Evolutionary conservation across 441 rosid genomes (phyloP), one percentile per base, ranked within the genome.

Genomic region (Flueggea neowawraea): DNA sequence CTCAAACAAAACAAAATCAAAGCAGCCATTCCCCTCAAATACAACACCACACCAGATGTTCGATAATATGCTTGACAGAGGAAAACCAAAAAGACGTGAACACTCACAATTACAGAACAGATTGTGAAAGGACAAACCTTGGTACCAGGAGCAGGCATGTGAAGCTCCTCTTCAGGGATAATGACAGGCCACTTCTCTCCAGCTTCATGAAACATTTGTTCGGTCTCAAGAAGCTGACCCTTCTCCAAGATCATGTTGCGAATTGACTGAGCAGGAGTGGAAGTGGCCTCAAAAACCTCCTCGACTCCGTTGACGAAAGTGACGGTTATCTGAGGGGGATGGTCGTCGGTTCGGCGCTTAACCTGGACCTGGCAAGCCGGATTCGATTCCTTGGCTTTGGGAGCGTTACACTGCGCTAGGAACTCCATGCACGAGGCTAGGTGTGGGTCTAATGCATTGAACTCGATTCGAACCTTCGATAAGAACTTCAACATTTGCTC

Each of bases 121-220:
- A 33, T 14, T 16, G 10, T 22, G 2, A 7, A 16, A 6, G 10
- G 10, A 71, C 74, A 48, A 16, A 93, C 97, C 97, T 91, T 89
- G 61, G 86, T 81, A 60, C 88, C 90, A 45, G 94, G 94, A 55
- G 82, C 80, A 14, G 76, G 72, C 69, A 75, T 82, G 45, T 51
- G 83, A 65, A 91, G 78, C 74, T 94, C 97, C 63, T 77, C 90
- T 6, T 77, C 91, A 10, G 99, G 97, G 52, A 94, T 89, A 16
- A 86, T 36, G 31, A 91, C 91, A 31, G 96, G 97, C 97, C 97
- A 91, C 44, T 87, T 81, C 78, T 87, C 95, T 0, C 96, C 95
- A 6, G 96, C 90, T 65, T 94, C 96, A n/a, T 89, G 90, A 72
- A 91, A 94, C 96, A 91, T 91, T 64, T 89, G 97, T 79, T 94